Base-by-base conservation (phyloP, 2,329 filamentous ascomycete species). In the Colletotrichum eremochloae region DNA sequence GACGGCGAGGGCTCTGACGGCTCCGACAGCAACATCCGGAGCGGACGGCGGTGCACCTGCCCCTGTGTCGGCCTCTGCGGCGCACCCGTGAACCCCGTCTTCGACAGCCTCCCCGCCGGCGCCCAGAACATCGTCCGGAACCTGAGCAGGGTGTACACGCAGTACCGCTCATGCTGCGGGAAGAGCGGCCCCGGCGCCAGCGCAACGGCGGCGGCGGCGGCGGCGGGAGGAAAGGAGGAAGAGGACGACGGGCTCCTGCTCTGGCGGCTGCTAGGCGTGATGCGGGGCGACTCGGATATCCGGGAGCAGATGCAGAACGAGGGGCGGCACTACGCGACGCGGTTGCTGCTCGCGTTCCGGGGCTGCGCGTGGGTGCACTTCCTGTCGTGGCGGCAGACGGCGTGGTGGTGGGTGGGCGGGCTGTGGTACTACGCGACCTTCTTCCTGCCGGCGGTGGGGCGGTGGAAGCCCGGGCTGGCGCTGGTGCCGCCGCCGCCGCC, bases 171-270 rank as follows among this genome's bases (percentile, higher is more conserved):
- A 20, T 63, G 60, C 44, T 63, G 60, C 44, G 60, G 60, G 5
- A n/a, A 29, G 33, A 3, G 12, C 44, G 36, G 1, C 11, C 1
- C 6, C 15, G 14, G 8, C 15, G 9, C 38, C 38, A 11, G 38
- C 9, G 40, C 40, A 3, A 42, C 12, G 12, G 36, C 5, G 36
- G n/a, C 9, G 15, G 14, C 20, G 33, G 31, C 20, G 31, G n/a
- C 31, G 5, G 9, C 31, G 24, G 24, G 15, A 18, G 1, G 20
- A n/a, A n/a, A 18, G 31, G 12, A 5, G 15, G 31, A 33, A 6
- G n/a, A 38, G 20, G 44, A 62, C 44, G 60, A 62, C 60, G 60
- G 60, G 44, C 60, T 50, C 7, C 60, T 62, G 44, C 18, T 62
- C 29, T 48, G 44, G 60, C 29, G 60, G 42, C 20, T 62, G n/a